These are phyloP conservation scores for Porphyridium purpureum DNA, from an alignment of 23 red algal species.

Conservation along the genomic window DNA sequence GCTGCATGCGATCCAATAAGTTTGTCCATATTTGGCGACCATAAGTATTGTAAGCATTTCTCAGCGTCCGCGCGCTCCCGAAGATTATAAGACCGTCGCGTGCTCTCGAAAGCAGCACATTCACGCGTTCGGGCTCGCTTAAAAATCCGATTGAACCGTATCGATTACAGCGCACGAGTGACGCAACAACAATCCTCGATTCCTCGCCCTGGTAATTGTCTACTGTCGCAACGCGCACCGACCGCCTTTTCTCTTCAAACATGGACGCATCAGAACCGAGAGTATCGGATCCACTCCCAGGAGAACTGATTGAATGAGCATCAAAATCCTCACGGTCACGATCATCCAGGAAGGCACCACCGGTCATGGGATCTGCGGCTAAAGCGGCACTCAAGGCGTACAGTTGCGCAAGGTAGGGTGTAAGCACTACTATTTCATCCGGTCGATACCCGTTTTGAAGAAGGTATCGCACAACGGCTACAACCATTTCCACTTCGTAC, in stretches of 20 bases:
- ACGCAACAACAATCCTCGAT: neutral
- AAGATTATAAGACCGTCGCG: neutral
- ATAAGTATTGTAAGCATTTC: too few relatives aligned
- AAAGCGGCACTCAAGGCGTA: neutral
- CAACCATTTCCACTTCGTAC: neutral
- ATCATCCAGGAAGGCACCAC: neutral
- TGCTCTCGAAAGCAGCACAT: conserved; percentile 1
- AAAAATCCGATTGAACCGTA: neutral
- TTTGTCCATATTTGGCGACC: neutral
- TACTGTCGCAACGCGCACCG: neutral
- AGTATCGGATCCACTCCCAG: neutral
- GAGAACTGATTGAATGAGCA: neutral
- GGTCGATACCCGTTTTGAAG: neutral
- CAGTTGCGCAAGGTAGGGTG: conserved; percentile 1
- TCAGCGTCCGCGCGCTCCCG: neutral
- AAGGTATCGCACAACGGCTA: neutral
- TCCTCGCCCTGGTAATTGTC: conserved; percentile 11
- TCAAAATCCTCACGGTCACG: neutral
- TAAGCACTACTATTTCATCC: conserved; percentile 1
- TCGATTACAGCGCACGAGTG: neutral
- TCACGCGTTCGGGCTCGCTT: neutral
- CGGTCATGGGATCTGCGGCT: neutral
- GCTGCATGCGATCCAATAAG: neutral
- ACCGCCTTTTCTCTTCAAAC: neutral
- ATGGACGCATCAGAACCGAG: neutral